A percentile compares a stretch with the other conserved stretches of the same genome.
phyloP scores from a whole-genome alignment of 1,284 basidiomycete species.

The Ceratobasidium sp. region DNA sequence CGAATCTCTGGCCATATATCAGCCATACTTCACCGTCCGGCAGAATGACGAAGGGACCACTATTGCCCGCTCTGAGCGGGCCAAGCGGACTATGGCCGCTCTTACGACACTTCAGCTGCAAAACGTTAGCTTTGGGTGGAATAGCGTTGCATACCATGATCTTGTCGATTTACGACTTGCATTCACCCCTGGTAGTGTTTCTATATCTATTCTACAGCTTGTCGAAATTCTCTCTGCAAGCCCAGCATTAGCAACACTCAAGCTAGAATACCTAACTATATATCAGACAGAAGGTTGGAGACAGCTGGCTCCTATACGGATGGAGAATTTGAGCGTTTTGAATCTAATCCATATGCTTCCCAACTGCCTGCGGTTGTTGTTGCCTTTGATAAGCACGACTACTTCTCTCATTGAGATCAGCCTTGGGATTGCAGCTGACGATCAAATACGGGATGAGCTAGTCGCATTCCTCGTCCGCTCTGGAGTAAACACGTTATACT shows the following conservation, averaged over 20 bases:
- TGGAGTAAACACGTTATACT: background rate
- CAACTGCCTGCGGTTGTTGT: background rate
- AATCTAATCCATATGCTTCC: background rate
- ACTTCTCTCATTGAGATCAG: background rate
- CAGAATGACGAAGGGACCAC: background rate
- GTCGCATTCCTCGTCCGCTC: background rate
- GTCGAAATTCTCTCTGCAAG: background rate
- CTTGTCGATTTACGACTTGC: constrained; percentile 5
- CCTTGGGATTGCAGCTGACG: background rate
- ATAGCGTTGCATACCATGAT: constrained; percentile 13
- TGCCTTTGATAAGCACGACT: background rate
- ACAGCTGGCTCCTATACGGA: background rate
- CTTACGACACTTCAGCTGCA: background rate
- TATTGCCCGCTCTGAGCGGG: background rate
- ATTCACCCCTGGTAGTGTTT: background rate
- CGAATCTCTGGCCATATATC: too few relatives aligned
- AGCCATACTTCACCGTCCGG: too few relatives aligned
- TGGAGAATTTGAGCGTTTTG: background rate
- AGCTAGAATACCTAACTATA: background rate
- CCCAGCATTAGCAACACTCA: background rate
- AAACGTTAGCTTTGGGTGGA: background rate
- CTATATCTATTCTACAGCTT: background rate
- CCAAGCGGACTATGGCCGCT: background rate
- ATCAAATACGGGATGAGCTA: background rate
- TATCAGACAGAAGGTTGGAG: background rate